phyloP scores from a whole-genome alignment of 441 rosid species.

The Gossypium schwendimanii region DNA sequence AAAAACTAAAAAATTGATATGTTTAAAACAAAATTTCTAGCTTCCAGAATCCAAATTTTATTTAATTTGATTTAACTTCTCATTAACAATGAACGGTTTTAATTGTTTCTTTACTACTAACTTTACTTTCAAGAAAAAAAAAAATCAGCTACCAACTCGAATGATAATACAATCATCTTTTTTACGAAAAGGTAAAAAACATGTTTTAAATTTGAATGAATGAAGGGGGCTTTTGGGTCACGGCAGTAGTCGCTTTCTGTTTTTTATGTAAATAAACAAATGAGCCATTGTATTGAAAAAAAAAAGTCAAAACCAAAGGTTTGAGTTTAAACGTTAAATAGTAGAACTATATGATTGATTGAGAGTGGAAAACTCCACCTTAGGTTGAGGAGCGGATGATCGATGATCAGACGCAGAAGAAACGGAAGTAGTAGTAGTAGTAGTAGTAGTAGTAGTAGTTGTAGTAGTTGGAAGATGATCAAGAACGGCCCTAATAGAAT shows the following conservation, averaged over 20 bases:
- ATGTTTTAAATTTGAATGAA: neutral
- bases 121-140: neutral
- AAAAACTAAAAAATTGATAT: neutral
- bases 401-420: conserved; percentile 21
- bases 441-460: neutral
- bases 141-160: neutral
- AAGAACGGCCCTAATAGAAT: conserved; percentile 40
- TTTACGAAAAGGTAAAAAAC: neutral
- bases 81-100: neutral
- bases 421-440: neutral
- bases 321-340: neutral
- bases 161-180: neutral
- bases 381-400: conserved; percentile 21
- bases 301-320: neutral
- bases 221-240: neutral
- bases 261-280: neutral
- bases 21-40: neutral
- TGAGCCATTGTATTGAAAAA: neutral
- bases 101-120: neutral
- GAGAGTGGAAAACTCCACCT: conserved; percentile 23
- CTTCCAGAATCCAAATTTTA: neutral
- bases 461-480: conserved; percentile 33
- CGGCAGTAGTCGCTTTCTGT: neutral
- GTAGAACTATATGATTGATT: neutral
- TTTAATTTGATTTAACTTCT: neutral